Percentiles rank a stretch among this genome's conserved stretches.
Evolutionary conservation across 164 flowering plant genomes (phyloP).

Genomic region (Euptelea pleiosperma): DNA sequence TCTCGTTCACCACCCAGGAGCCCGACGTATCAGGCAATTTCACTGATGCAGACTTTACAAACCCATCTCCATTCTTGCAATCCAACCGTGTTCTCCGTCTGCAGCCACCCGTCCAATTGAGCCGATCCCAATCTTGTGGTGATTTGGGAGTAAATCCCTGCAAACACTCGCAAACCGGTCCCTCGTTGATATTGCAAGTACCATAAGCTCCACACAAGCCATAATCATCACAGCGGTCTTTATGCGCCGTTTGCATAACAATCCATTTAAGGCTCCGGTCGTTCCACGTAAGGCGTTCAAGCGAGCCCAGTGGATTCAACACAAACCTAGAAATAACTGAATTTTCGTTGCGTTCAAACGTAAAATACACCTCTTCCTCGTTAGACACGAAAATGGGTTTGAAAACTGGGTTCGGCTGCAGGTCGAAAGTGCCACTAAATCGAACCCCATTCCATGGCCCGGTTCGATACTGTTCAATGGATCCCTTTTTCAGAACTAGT

Average conservation of each 20-base stretch:
- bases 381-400: constrained; percentile 6
- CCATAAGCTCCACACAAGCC: constrained; percentile 8
- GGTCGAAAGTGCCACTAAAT: constrained; percentile 18
- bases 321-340: constrained; percentile 11
- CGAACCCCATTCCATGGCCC: constrained; percentile 34
- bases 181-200: neutral
- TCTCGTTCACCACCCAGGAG: constrained; percentile 4
- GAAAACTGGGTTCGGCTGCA: constrained; percentile 10
- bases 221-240: constrained; percentile 7
- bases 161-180: neutral
- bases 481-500: constrained; percentile 13
- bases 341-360: constrained; percentile 1
- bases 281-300: constrained; percentile 7
- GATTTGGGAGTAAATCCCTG: constrained; percentile 7
- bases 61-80: constrained; percentile 8
- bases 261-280: constrained; percentile 4
- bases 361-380: constrained; percentile 22
- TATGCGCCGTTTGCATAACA: neutral
- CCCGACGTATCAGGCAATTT: constrained; percentile 25
- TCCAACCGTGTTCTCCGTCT: neutral
- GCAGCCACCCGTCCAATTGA: constrained; percentile 9
- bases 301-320: constrained; percentile 8
- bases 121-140: neutral
- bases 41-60: constrained; percentile 5
- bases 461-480: constrained; percentile 2